Percentiles rank a stretch among this genome's conserved stretches.
These are phyloP conservation scores for Aquilaria agallochum DNA, from an alignment of 441 rosid genomes.

Conservation along the genomic window DNA sequence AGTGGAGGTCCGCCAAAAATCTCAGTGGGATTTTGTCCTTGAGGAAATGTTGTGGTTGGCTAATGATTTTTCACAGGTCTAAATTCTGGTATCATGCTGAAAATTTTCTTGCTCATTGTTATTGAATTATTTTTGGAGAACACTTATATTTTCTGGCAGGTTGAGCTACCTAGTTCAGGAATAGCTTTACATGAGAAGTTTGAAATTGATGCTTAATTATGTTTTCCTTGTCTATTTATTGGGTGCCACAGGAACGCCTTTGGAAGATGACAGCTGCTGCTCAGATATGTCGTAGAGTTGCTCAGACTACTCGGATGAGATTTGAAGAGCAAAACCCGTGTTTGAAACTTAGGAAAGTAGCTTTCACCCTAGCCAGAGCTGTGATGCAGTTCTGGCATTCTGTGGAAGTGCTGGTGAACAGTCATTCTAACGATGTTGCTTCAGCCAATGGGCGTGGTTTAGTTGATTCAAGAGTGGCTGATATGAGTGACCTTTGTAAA, in stretches of 20 bases:
- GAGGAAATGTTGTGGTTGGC: constrained; percentile 99
- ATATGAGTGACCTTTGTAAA: constrained; percentile 36
- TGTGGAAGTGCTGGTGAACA: constrained; percentile 41
- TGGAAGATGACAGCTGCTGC: constrained; percentile 99
- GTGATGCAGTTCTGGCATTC: constrained; percentile 92
- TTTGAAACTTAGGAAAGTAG: constrained; percentile 58
- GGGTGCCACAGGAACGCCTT: constrained; percentile 75
- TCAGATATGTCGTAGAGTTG: constrained; percentile 72
- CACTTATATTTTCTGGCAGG: no score
- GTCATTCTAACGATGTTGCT: constrained; percentile 25
- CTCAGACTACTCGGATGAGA: constrained; percentile 58
- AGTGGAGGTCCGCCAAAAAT: constrained; percentile 48
- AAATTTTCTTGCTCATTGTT: constrained; percentile 10
- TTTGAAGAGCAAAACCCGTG: constrained; percentile 50
- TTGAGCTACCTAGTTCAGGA: no score
- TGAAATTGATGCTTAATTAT: constrained; percentile 12
- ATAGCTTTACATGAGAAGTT: not conserved
- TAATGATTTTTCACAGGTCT: constrained; percentile 98
- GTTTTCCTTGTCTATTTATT: constrained; percentile 9
- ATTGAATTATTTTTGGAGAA: not conserved
- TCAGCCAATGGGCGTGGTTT: constrained; percentile 31
- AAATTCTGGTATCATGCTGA: constrained; percentile 12
- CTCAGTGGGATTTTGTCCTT: constrained; percentile 98
- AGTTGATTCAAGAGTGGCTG: constrained; percentile 24
- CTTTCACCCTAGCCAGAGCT: constrained; percentile 72